Evolutionary conservation across 202 grass and related monocot species (phyloP), one percentile per base, ranked within the genome.

Genomic region (Elaeis oleifera): DNA sequence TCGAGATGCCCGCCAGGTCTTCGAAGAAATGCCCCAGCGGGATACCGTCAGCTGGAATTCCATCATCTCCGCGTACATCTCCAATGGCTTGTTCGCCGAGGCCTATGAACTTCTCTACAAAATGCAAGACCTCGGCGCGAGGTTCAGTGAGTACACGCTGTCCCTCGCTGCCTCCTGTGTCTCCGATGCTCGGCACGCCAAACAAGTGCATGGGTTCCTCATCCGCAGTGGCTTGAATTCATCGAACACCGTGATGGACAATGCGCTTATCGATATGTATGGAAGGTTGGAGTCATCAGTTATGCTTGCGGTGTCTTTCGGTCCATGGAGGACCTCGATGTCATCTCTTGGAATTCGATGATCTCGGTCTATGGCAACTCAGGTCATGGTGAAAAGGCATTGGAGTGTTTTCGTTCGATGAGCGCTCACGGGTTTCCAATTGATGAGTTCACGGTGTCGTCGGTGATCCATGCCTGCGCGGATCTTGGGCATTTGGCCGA

Each of bases 191-290:
- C 26, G 25, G 8, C 81, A 81, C 11, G 81, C 76, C 2, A 67
- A 75, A 58, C 64, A 85, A 76, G 72, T 96, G 6, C 87, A 91
- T 15, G 81, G 79, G 1, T 70, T 81, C 19, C 64, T 73, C 5
- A 24, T 78, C 55, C 87, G 87, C 16, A 58, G 67, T 4, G 61
- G 74, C 21, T 83, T 74, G 16, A 64, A 62, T 25, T 69, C 64
- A 57, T 16, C 20, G 23, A 83, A 71, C 50, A 23, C 49, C 53
- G 67, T 89, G 0, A 76, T 89, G 1, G 60, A 75, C 26, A 96
- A 96, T 63, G 63, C 87, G 1, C 69, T 96, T 61, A 72, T 91
- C 29, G 67, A 76, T 59, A 86, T 91, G 87, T 89, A 96, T 72
- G 70, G 92, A 39, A 78, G 79, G 66, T 91, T 21, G 79, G 81